Evolutionary conservation across 192 early-diverging fungal species (phyloP).

Genomic region (Coemansia sp.): DNA sequence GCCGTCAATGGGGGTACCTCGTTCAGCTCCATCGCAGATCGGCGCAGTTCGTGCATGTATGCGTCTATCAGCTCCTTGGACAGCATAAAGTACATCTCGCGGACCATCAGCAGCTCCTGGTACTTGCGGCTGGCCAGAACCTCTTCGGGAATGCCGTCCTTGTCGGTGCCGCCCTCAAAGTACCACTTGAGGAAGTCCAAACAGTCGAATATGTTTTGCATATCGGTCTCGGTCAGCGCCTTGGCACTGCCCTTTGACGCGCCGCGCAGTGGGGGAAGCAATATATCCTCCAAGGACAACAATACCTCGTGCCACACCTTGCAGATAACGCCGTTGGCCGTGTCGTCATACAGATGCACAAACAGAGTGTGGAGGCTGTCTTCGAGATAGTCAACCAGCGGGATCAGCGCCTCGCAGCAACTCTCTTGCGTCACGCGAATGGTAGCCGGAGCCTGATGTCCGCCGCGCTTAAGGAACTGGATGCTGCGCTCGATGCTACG

Average conservation of each 20-base stretch:
- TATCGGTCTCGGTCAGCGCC: slow-evolving; percentile 63
- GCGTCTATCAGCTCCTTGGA: slow-evolving; percentile 63
- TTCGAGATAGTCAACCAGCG: slow-evolving; percentile 76
- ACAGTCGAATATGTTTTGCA: slow-evolving; percentile 69
- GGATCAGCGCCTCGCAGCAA: slow-evolving; percentile 67
- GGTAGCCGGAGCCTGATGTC: slow-evolving; percentile 32
- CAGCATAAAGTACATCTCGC: slow-evolving; percentile 66
- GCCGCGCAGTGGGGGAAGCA: slow-evolving; percentile 71
- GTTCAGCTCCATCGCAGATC: slow-evolving; percentile 14
- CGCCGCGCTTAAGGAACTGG: slow-evolving; percentile 49
- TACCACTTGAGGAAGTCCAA: slow-evolving; percentile 72
- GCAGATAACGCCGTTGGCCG: slow-evolving; percentile 64
- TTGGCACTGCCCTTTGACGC: slow-evolving; percentile 57
- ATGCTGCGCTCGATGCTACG: slow-evolving; percentile 58
- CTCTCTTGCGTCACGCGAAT: slow-evolving; percentile 51
- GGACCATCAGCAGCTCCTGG: slow-evolving; percentile 63
- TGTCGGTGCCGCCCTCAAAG: slow-evolving; percentile 71
- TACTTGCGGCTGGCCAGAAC: slow-evolving; percentile 66
- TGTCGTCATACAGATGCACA: slow-evolving; percentile 63
- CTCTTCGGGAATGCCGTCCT: slow-evolving; percentile 62
- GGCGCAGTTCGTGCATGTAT: slow-evolving; percentile 55
- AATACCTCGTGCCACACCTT: slow-evolving; percentile 76
- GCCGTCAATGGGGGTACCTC: background rate
- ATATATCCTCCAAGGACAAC: slow-evolving; percentile 62
- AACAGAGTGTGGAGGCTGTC: slow-evolving; percentile 67